Evolutionary conservation across 805 yeast species (phyloP), one percentile per base, ranked within the genome.

Genomic region (Diddensiella transvaalensis): DNA sequence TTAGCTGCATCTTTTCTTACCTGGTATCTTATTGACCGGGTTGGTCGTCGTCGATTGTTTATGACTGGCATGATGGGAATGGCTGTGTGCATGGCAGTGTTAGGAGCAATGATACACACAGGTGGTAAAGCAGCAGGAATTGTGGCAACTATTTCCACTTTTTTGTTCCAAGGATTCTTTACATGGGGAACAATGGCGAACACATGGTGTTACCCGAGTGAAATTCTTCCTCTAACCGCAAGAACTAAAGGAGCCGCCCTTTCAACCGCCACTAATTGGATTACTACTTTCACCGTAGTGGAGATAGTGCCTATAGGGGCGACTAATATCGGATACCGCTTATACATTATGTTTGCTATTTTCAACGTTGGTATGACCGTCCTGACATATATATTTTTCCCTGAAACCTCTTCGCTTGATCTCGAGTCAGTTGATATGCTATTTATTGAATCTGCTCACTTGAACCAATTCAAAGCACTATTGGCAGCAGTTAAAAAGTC

Each of bases 241-340:
- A 77, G 88, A 72, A 82, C 87, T 48, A 76, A 82, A 54, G 82
- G 84, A 42, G 69, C 82, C n/a, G 75, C 82, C n/a, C 64, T 76
- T 33, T 69, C 80, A 15, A 78, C 86, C 3, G 72, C 85, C 57
- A 79, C 82, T 46, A 82, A 82, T 70, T 82, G 87, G 87, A 63
- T 78, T 41, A 73, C 75, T 54, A 62, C 70, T 21, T 61, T 62
- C 47, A 48, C 53, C 22, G 53, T 62, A 22, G 65, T 58, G 13
- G 47, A 52, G 19, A 48, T 62, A 42, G 43, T 50, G 13, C 59
- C 59, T 8, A 69, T 73, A 30, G 87, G 84, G 57, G 76, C 77
- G 33, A 82, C 79, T 6, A 80, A 80, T 42, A 69, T 56, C 39
- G 50, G 54, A 4, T 52, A 48, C 26, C 54, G 51, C 26, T 57